These are phyloP conservation scores for Oemleria cerasiformis DNA, from an alignment of 306 rosid genomes.

Conservation along the genomic window DNA sequence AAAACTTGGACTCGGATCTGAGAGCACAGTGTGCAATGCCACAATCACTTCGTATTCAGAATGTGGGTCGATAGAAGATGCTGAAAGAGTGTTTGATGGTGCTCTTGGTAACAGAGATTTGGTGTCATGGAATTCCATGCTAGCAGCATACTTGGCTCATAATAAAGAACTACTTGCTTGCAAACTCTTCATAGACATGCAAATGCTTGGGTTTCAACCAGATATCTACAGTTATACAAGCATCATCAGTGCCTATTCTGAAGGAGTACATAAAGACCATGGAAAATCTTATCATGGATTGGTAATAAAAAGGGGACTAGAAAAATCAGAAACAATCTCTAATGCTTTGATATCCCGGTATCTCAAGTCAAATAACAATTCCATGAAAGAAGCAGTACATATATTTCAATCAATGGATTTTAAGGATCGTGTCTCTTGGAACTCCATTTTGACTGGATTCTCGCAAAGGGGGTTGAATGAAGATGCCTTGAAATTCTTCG, in stretches of 20 bases:
- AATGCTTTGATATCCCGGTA: conserved; percentile 82
- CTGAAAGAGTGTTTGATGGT: conserved; percentile 55
- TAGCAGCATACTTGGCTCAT: conserved; percentile 59
- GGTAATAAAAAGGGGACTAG: conserved; percentile 65
- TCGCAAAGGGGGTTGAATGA: conserved; percentile 69
- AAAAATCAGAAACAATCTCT: conserved; percentile 53
- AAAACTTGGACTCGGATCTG: conserved; percentile 53
- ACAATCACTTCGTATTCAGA: conserved; percentile 65
- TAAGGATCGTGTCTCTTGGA: conserved; percentile 77
- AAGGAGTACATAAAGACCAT: conserved; percentile 29
- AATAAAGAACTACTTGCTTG: conserved; percentile 49
- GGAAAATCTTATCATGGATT: conserved; percentile 69
- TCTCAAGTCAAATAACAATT: conserved; percentile 47
- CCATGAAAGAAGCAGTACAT: conserved; percentile 52
- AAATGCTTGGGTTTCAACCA: conserved; percentile 58
- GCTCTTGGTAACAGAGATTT: conserved; percentile 41
- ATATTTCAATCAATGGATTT: conserved; percentile 48
- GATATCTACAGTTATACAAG: conserved; percentile 73
- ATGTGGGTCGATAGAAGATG: conserved; percentile 61
- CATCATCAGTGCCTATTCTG: conserved; percentile 52
- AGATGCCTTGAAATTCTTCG: conserved; percentile 62
- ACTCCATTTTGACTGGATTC: conserved; percentile 69
- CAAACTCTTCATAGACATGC: conserved; percentile 57
- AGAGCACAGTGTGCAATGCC: conserved; percentile 59
- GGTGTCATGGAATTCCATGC: conserved; percentile 83